Conservation (phyloP, 345 rosid genomes). For the Jatropha curcas region DNA sequence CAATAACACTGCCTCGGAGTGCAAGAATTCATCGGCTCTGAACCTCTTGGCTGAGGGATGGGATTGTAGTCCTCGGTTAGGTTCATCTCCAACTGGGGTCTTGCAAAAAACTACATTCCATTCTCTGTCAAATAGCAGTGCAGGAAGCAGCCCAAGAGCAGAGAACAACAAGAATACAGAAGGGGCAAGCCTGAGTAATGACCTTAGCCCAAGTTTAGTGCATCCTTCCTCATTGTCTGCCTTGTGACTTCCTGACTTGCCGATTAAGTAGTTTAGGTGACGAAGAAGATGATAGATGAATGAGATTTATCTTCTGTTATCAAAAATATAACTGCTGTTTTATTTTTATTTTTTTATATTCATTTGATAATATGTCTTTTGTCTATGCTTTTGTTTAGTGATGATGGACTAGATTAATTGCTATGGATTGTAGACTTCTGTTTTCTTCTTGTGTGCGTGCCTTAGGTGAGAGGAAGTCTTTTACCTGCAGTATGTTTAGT, state of each 20-base stretch:
- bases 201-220: conserved; percentile 30
- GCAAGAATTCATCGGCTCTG: conserved; percentile 47
- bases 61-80: conserved; percentile 48
- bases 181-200: conserved; percentile 35
- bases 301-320: not conserved
- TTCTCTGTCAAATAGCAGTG: conserved; percentile 79
- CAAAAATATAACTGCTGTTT: not conserved
- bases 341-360: not conserved
- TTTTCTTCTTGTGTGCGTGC: no score
- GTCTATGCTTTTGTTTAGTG: not conserved
- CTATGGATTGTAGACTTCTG: no score
- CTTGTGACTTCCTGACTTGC: conserved; percentile 10
- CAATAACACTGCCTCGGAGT: conserved; percentile 34
- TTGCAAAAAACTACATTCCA: conserved; percentile 65
- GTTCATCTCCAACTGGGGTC: conserved; percentile 82
- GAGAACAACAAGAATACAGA: conserved; percentile 38
- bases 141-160: conserved; percentile 71
- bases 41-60: conserved; percentile 55
- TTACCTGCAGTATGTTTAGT: not conserved
- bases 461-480: not conserved
- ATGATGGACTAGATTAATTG: not conserved
- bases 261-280: not conserved
- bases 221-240: conserved; percentile 36
- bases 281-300: conserved; percentile 1
- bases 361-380: conserved; percentile 4